Percentiles rank a stretch among this genome's conserved stretches.
These are phyloP conservation scores for Taphrina deformans DNA, from an alignment of 1,139 yeast species.

Conservation along the genomic window DNA sequence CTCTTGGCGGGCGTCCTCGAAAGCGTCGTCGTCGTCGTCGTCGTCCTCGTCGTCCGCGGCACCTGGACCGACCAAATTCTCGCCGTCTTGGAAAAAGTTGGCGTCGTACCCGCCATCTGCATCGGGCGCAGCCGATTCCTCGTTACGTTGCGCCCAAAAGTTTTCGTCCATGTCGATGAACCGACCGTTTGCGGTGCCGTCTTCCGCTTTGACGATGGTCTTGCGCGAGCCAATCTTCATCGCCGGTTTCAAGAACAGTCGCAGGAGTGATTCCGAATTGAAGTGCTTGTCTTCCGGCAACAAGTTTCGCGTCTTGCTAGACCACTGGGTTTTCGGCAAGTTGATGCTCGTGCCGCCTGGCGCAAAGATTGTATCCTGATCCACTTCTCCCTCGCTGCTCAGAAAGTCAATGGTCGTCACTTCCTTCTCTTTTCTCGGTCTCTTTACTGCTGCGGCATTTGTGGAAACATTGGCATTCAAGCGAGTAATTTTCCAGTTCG, in stretches of 20 bases:
- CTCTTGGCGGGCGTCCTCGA: constrained; percentile 33
- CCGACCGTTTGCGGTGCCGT: constrained; percentile 23
- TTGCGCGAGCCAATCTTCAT: constrained; percentile 39
- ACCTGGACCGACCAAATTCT: constrained; percentile 39
- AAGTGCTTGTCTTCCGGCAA: constrained; percentile 77
- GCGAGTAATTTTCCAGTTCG: constrained; percentile 82
- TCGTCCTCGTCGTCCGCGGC: constrained; percentile 37
- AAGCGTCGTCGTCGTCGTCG: constrained; percentile 38
- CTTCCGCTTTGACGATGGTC: constrained; percentile 31
- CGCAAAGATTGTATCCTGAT: constrained; percentile 56
- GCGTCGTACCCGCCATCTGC: constrained; percentile 49
- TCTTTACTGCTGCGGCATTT: constrained; percentile 19
- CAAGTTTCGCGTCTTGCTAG: constrained; percentile 50
- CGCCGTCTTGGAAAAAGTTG: constrained; percentile 50
- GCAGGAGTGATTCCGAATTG: constrained; percentile 66
- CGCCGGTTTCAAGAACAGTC: constrained; percentile 68
- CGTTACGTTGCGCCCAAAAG: constrained; percentile 62
- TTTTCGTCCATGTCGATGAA: constrained; percentile 54
- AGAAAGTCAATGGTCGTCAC: constrained; percentile 56
- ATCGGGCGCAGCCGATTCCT: constrained; percentile 40
- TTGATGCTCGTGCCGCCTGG: constrained; percentile 50
- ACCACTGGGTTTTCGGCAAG: constrained; percentile 51
- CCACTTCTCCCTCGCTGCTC: constrained; percentile 49
- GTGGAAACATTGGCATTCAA: constrained; percentile 44
- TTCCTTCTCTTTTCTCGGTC: constrained; percentile 45